Evolutionary conservation across 2,329 filamentous ascomycete species (phyloP), one percentile per base, ranked within the genome.

Genomic region (Septoria petroselini): DNA sequence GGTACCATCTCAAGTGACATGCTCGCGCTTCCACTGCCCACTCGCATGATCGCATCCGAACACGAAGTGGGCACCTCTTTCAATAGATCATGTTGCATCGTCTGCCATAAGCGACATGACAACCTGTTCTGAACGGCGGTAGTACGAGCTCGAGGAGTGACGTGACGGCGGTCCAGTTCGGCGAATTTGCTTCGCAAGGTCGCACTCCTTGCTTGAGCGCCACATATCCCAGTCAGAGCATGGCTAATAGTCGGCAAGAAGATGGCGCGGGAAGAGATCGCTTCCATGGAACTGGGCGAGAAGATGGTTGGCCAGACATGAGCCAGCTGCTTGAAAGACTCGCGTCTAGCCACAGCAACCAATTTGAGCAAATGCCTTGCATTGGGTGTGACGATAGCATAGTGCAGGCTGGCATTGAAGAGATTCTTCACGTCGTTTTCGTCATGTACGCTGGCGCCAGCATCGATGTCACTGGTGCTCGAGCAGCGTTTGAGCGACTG

Each of bases 301-400:
- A 69, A 76, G 21, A 74, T 37, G 3, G 60, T 51, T 3, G 73
- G 73, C 30, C 66, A 68, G 4, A 73, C 43, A 30, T 68, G 62
- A 30, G 66, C 60, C 3, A 76, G 62, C 34, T 63, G 63, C 30
- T 61, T 53, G 17, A 61, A 55, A 8, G 66, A 66, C 11, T 66
- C 66, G 18, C 57, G 69, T 21, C 63, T 62, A 42, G 59, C 64
- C 12, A 70, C 37, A 18, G 63, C 67, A 6, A 70, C 35, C 7
- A 62, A 62, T 15, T 50, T 52, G 1, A 48, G 4, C 1, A 60
- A 41, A 41, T 54, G 64, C 17, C 41, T 60, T 4, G 65, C 38
- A n/a, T n/a, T n/a, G 30, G 53, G 58, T n/a, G 63, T 57, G 25
- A 58, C 60, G 4, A 73, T 64, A 4, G 68, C 65, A 9, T 70